A percentile compares a stretch with the other conserved stretches of the same genome.
Evolutionary conservation across 441 rosid species (phyloP).

Genomic region (Adansonia gregorii): DNA sequence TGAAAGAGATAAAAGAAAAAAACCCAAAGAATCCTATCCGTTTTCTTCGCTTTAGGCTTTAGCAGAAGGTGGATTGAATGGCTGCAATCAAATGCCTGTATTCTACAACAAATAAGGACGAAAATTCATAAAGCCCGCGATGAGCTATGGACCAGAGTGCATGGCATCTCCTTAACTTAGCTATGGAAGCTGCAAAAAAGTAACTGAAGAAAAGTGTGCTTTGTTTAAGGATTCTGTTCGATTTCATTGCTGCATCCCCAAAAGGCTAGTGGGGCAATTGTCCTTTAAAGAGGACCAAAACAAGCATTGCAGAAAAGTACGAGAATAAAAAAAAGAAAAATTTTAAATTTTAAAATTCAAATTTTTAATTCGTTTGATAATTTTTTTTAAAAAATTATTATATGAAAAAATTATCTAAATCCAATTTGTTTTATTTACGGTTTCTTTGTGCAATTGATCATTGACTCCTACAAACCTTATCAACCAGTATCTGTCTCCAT

Average conservation of each 20-base stretch:
- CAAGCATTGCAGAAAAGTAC: too few relatives aligned
- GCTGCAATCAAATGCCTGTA: neutral
- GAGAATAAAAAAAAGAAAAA: too few relatives aligned
- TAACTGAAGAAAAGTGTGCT: neutral
- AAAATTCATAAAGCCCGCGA: neutral
- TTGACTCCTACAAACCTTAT: neutral
- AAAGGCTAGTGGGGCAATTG: conserved; percentile 9
- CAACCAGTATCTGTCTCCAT: conserved; percentile 12
- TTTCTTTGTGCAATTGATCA: neutral
- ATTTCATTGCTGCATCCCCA: conserved; percentile 1
- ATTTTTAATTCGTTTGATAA: too few relatives aligned
- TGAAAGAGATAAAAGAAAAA: neutral
- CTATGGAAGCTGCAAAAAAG: too few relatives aligned
- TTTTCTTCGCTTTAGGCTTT: neutral
- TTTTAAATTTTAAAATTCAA: too few relatives aligned
- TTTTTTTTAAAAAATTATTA: too few relatives aligned
- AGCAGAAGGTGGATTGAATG: conserved; percentile 7
- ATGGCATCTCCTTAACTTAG: neutral
- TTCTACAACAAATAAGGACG: neutral
- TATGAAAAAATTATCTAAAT: too few relatives aligned
- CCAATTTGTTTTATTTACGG: neutral
- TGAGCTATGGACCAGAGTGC: neutral
- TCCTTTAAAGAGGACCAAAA: neutral
- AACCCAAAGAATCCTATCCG: conserved; percentile 6
- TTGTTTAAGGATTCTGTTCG: neutral